Percentiles rank a stretch among this genome's conserved stretches.
Evolutionary conservation across 2,329 filamentous ascomycete species (phyloP).

Genomic region (Ophiostoma fasciatum): DNA sequence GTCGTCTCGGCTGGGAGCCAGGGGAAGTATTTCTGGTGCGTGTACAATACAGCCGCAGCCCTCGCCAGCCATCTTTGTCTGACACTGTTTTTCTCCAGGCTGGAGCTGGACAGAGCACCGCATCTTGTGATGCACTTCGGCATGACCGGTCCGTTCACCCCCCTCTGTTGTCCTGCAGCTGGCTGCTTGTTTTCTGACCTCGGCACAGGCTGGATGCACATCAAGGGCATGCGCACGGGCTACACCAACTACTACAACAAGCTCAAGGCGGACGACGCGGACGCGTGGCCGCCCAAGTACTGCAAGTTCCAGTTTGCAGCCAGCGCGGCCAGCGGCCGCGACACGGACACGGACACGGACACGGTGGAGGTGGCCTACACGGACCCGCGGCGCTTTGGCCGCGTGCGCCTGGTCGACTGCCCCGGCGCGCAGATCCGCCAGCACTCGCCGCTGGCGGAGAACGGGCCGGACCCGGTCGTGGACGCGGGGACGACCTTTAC

Average conservation of each 20-base stretch:
- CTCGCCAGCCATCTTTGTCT: too few relatives aligned
- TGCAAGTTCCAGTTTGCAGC: too few relatives aligned
- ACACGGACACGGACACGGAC: conserved; percentile 47
- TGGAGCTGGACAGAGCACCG: conserved; percentile 57
- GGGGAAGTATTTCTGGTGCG: conserved; percentile 89
- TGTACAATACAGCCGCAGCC: too few relatives aligned
- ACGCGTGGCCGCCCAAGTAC: conserved; percentile 72
- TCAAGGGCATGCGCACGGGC: conserved; percentile 60
- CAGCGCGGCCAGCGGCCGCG: too few relatives aligned
- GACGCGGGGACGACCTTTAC: conserved; percentile 64
- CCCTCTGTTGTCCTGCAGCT: background rate
- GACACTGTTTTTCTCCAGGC: conserved; percentile 9
- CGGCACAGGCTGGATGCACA: conserved; percentile 62
- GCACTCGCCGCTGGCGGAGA: conserved; percentile 68
- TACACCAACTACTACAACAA: conserved; percentile 75
- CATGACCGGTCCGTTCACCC: conserved; percentile 38
- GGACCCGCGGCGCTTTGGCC: conserved; percentile 63
- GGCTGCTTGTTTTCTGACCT: background rate
- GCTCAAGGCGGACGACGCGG: conserved; percentile 41
- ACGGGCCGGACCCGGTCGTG: conserved; percentile 83
- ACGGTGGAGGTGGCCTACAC: conserved; percentile 60
- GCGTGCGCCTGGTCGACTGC: conserved; percentile 72
- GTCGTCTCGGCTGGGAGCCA: conserved; percentile 58
- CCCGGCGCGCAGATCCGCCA: conserved; percentile 61
- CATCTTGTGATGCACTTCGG: conserved; percentile 86